A percentile compares a stretch with the other conserved stretches of the same genome.
Evolutionary conservation across 179 eudicot species (phyloP).

Genomic region (Nepenthes alata): DNA sequence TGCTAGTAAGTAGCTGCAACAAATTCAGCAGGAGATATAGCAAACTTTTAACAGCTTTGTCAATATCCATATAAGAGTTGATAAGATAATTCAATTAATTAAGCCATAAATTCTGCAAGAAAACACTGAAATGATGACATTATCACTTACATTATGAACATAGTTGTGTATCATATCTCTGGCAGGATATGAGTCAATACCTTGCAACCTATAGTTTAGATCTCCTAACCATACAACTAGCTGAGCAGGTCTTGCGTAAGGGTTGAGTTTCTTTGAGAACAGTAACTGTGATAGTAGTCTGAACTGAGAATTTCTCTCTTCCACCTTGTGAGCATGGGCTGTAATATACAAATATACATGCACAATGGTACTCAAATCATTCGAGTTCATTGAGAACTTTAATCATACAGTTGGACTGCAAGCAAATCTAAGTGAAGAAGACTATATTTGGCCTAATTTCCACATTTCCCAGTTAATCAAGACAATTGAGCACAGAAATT

Average conservation of each 20-base stretch:
- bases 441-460: too few relatives aligned
- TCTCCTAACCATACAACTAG: constrained; percentile 40
- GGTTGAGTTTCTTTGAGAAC: constrained; percentile 27
- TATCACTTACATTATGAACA: constrained; percentile 23
- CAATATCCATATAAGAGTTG: too few relatives aligned
- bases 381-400: too few relatives aligned
- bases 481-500: too few relatives aligned
- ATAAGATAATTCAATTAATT: too few relatives aligned
- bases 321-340: constrained; percentile 41
- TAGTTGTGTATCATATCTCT: constrained; percentile 26
- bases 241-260: constrained; percentile 21
- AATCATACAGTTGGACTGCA: too few relatives aligned
- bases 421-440: too few relatives aligned
- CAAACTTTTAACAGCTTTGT: background rate
- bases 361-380: background rate
- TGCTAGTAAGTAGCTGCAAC: constrained; percentile 21
- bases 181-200: constrained; percentile 34
- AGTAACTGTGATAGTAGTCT: constrained; percentile 27
- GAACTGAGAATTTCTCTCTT: constrained; percentile 31
- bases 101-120: too few relatives aligned
- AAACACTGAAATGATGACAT: too few relatives aligned
- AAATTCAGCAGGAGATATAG: too few relatives aligned
- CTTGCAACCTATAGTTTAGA: constrained; percentile 38
- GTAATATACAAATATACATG: constrained; percentile 4
- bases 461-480: too few relatives aligned